phyloP scores from a whole-genome alignment of 805 yeast species.

The Candida maris region DNA sequence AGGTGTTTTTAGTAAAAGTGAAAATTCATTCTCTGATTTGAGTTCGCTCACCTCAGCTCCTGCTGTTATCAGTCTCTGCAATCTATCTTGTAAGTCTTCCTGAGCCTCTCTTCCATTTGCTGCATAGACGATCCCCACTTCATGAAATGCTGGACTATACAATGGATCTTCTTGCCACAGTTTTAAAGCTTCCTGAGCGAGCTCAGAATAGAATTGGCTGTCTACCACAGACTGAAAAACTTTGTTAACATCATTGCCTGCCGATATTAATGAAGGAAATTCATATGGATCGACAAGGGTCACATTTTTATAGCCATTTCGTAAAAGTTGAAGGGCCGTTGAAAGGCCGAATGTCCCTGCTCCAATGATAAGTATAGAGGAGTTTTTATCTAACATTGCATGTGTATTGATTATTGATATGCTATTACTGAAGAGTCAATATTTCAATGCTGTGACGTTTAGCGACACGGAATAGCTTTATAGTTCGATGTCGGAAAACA shows the following conservation, averaged over 20 bases:
- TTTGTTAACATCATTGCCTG: constrained; percentile 42
- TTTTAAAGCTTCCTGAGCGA: constrained; percentile 33
- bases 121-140: constrained; percentile 32
- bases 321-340: constrained; percentile 35
- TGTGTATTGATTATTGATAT: background rate
- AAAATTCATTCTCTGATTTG: constrained; percentile 2
- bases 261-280: constrained; percentile 37
- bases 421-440: no score
- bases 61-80: constrained; percentile 1
- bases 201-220: constrained; percentile 23
- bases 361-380: constrained; percentile 33
- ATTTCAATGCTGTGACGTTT: no score
- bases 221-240: constrained; percentile 32
- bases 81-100: background rate
- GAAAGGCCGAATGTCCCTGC: constrained; percentile 45
- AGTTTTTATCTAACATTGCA: constrained; percentile 1
- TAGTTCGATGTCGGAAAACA: no score
- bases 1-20: background rate
- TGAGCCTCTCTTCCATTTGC: constrained; percentile 14
- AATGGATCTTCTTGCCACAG: constrained; percentile 26
- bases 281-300: constrained; percentile 31
- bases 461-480: no score
- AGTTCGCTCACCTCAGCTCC: constrained; percentile 1
- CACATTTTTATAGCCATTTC: constrained; percentile 31
- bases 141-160: constrained; percentile 27